phyloP scores from a whole-genome alignment of 73 alveolate genomes.

The Paramecium tetraurelia region DNA sequence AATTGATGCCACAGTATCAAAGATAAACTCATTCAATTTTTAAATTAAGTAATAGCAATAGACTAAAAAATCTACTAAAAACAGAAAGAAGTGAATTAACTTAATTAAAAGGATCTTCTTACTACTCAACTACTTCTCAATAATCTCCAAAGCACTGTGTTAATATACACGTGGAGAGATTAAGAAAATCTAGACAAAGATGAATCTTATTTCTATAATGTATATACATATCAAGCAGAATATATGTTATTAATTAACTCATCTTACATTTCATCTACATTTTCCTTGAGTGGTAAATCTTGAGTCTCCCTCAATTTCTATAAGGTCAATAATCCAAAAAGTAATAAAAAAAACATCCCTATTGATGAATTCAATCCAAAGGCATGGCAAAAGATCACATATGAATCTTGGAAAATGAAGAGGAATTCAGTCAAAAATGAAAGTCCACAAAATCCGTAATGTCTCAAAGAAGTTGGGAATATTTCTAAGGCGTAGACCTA shows the following conservation, averaged over 20 bases:
- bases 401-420: background rate
- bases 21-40: background rate
- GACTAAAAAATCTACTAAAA: background rate
- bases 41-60: background rate
- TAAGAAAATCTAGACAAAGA: background rate
- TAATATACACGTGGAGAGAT: background rate
- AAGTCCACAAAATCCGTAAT: slow-evolving; percentile 26
- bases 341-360: background rate
- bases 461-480: slow-evolving; percentile 37
- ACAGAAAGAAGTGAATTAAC: background rate
- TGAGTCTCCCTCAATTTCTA: slow-evolving; percentile 34
- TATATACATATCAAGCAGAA: background rate
- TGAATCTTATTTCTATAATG: background rate
- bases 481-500: slow-evolving; percentile 27
- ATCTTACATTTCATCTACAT: slow-evolving; percentile 33
- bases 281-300: slow-evolving; percentile 1
- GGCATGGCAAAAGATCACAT: background rate
- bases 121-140: background rate
- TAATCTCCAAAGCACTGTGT: background rate
- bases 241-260: slow-evolving; percentile 11
- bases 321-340: background rate
- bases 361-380: background rate
- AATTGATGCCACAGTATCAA: background rate
- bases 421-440: background rate
- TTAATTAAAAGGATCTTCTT: background rate